These are phyloP conservation scores for Erythrophleum fordii DNA, from an alignment of 306 rosid genomes.

Conservation along the genomic window DNA sequence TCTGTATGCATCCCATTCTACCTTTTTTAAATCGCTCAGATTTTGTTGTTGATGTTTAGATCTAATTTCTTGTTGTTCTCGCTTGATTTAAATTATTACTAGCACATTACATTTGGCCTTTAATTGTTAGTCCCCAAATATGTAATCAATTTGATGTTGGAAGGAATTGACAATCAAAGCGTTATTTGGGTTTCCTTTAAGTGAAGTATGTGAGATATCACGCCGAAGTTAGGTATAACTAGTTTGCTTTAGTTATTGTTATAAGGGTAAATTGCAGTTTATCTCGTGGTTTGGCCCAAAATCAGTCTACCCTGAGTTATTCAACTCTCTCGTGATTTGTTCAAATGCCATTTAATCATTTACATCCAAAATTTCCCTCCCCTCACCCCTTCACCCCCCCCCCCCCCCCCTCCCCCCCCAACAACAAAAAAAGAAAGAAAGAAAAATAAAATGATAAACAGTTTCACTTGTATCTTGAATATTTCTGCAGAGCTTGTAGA, in stretches of 20 bases:
- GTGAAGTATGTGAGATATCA: not conserved
- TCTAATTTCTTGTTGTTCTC: conserved; percentile 17
- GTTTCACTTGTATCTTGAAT: not conserved
- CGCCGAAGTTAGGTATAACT: not conserved
- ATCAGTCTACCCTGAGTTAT: not conserved
- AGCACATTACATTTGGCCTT: not conserved
- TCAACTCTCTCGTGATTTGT: not conserved
- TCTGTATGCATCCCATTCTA: conserved; percentile 56
- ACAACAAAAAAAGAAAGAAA: not conserved
- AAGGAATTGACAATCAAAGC: not conserved
- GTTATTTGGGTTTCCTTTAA: not conserved
- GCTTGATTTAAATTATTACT: not conserved
- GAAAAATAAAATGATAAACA: not conserved
- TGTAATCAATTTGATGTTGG: conserved; percentile 5
- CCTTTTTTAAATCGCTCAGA: not conserved
- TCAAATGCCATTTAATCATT: not conserved
- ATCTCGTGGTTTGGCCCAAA: not conserved
- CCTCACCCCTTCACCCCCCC: too few relatives aligned
- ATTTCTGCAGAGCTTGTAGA: not conserved
- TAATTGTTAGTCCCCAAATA: conserved; percentile 22
- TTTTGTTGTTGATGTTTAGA: not conserved
- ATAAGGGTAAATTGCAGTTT: not conserved
- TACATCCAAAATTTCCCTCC: not conserved
- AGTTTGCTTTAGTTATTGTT: conserved; percentile 3
- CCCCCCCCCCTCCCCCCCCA: too few relatives aligned